Base-by-base conservation (phyloP, 2,329 filamentous ascomycete genomes). In the Talaromyces albobiverticillius region DNA sequence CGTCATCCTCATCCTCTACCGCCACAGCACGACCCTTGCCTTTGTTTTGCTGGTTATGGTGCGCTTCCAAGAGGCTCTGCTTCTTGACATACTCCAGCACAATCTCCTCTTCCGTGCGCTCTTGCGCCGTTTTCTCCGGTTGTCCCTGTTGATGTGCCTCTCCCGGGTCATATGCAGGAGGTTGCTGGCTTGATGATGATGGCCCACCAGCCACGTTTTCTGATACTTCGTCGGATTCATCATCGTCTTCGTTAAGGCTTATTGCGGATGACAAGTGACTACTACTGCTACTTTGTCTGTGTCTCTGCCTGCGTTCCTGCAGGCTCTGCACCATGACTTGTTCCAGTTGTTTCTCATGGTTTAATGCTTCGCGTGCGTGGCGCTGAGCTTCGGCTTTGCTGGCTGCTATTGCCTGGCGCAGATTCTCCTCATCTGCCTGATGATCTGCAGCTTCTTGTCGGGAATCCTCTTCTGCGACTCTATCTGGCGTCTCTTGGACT, bases 61-160 rank as follows among this genome's bases (percentile, higher is more conserved):
- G 32, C 34, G 13, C n/a, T 40, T 40, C 46, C 1, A 40, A 40
- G 22, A 49, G 46, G 26, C 46, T 49, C 14, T 49, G 46, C 34
- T 49, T 49, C 14, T 49, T 49, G 32, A 49, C 22, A 22, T 49
- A 49, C n/a, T 49, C 46, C n/a, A 49, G 16, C 22, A 49, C 32
- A 16, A 40, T 49, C 32, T 49, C 46, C 40, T 49, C 46, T 6
- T 49, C 32, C n/a, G 32, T 40, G 14, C 14, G 13, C 22, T 48
- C 46, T 38, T 48, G 31, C 25, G 22, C 14, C 20, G 32, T 40
- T 38, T 49, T 40, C 22, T 29, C 46, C 8, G 18, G 18, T 6
- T 26, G 22, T 26, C 32, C 18, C 31, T 41, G 2, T 25, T 42
- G 40, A 23, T 42, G 40, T 25, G 40, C 2, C 20, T 20, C 42